Evolutionary conservation across 108 stramenopile genomes (phyloP).

Genomic region (Cyclotella kingstonii): DNA sequence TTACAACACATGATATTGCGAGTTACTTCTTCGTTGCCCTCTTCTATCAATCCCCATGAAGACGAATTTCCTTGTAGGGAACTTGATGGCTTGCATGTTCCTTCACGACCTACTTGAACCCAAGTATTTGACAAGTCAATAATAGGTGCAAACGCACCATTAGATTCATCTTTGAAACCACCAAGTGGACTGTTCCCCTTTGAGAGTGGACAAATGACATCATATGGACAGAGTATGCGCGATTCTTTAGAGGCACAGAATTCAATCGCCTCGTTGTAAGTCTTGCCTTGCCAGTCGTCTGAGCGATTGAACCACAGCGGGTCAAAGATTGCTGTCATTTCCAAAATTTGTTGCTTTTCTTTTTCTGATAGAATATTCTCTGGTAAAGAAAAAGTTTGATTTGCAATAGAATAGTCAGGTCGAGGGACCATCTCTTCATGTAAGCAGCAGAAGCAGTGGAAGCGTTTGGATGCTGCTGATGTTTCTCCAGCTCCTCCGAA

Average conservation of each 20-base stretch:
- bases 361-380: no score
- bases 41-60: slow-evolving; percentile 20
- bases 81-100: slow-evolving; percentile 3
- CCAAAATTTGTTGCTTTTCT: no score
- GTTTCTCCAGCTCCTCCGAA: slow-evolving; percentile 8
- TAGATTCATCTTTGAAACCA: background rate
- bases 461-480: background rate
- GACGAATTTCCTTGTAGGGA: slow-evolving; percentile 5
- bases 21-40: slow-evolving; percentile 34
- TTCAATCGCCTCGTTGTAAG: slow-evolving; percentile 4
- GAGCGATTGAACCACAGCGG: background rate
- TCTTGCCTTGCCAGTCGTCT: slow-evolving; percentile 5
- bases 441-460: no score
- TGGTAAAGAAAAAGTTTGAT: no score
- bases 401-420: no score
- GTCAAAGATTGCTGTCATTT: background rate
- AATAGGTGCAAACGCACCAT: slow-evolving; percentile 12
- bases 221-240: slow-evolving; percentile 6
- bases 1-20: slow-evolving; percentile 25
- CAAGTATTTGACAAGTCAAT: slow-evolving; percentile 14
- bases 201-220: slow-evolving; percentile 7
- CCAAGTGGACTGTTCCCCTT: background rate
- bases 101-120: slow-evolving; percentile 14
- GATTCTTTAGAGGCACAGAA: slow-evolving; percentile 5
- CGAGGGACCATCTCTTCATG: background rate